Evolutionary conservation across 176 grass and related monocot genomes (phyloP), one percentile per base, ranked within the genome.

Genomic region (Oryza glumipatula): DNA sequence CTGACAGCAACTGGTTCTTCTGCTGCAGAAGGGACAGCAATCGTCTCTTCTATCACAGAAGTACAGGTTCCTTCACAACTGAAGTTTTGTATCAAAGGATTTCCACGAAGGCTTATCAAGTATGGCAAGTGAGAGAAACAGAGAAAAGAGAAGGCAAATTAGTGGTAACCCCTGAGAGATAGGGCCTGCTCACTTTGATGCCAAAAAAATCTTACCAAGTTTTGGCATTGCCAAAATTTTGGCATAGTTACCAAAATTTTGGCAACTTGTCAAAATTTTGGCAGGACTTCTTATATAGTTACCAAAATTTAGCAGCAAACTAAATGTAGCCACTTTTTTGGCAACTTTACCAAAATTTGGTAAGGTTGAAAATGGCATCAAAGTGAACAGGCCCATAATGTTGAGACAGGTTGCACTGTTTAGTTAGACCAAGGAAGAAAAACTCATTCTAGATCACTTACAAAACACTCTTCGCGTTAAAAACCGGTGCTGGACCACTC

Each of bases 61-160:
- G 77, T 79, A 56, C 92, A 92, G 32, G 76, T 86, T 58, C 14
- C 76, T 82, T 48, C 81, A 30, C 80, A 78, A 41, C 70, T 72
- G 12, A 49, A 26, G 14, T 61, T 86, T 43, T 47, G 72, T 76
- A 97, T 58, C 76, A 90, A 32, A 16, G 89, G 87, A 73, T 97
- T 97, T 65, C 94, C 92, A 3, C 58, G 45, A 74, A 97, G 69
- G 58, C 92, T 97, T 81, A 56, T 81, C 44, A 68, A 43, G 47
- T 33, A 80, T 76, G 13, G n/a, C 48, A 79, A 67, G 80, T 60
- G 26, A 83, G 6, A 84, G 44, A 77, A 54, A 54, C 5, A 52
- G 22, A 41, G 14, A 71, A 21, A 66, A 76, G 30, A 63, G 8
- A 23, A 58, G 52, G 52, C 9, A 83, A 83, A 61, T 77, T 49